These are phyloP conservation scores for Ceratocystis papillata DNA, from an alignment of 2,329 filamentous ascomycete genomes.

Conservation along the genomic window DNA sequence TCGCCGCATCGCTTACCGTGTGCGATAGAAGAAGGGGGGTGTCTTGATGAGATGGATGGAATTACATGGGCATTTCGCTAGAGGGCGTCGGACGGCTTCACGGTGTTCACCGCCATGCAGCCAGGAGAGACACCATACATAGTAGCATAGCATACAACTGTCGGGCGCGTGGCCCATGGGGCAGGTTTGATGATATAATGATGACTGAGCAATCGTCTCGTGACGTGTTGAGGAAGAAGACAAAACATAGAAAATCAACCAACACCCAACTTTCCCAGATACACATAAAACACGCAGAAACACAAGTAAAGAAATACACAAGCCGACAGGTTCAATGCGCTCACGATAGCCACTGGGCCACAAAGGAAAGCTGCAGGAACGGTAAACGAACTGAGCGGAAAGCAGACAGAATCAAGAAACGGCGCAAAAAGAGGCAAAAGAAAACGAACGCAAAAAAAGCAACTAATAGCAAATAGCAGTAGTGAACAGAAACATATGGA, in stretches of 20 bases:
- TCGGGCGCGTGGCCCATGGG: neutral
- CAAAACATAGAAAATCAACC: conserved; percentile 1
- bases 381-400: neutral
- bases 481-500: conserved; percentile 1
- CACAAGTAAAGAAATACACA: neutral
- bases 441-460: neutral
- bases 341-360: neutral
- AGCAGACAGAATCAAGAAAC: neutral
- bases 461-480: neutral
- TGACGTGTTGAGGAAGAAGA: neutral
- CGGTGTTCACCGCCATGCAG: neutral
- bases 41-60: conserved; percentile 46
- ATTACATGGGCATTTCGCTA: conserved; percentile 37
- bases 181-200: neutral
- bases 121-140: neutral
- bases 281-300: neutral
- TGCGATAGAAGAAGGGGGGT: conserved; percentile 31
- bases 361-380: neutral
- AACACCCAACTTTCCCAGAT: neutral
- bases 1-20: neutral
- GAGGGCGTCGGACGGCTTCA: neutral
- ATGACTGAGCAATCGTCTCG: neutral
- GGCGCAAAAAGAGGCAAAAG: neutral
- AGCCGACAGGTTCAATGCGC: neutral
- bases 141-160: too few species aligned